Conservation (phyloP, 371 early-diverging fungal species). For the Entomophthora muscae region DNA sequence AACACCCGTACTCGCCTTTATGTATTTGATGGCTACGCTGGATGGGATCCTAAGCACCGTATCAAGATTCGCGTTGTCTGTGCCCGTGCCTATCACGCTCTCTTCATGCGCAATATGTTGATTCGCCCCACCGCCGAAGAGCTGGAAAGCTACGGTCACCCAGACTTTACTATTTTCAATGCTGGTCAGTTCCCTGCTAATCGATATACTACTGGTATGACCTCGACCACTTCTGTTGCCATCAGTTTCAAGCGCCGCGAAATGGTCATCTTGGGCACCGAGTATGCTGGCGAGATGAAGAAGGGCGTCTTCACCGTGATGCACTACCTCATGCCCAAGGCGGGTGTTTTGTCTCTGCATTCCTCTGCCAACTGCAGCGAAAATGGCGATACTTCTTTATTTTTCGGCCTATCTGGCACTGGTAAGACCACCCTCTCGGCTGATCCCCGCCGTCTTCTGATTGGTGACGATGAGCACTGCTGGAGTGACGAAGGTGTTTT, state of each 20-base stretch:
- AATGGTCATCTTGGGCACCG: slow-evolving; percentile 88
- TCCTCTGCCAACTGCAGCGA: slow-evolving; percentile 90
- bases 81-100: slow-evolving; percentile 86
- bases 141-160: slow-evolving; percentile 72
- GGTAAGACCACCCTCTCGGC: slow-evolving; percentile 96
- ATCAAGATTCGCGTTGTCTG: slow-evolving; percentile 90
- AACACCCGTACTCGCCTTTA: slow-evolving; percentile 85
- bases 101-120: slow-evolving; percentile 96
- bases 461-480: slow-evolving; percentile 98
- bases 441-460: slow-evolving; percentile 79
- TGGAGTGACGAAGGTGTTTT: slow-evolving; percentile 92
- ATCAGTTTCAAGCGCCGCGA: slow-evolving; percentile 67
- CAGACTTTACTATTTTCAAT: slow-evolving; percentile 93
- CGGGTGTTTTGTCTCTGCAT: slow-evolving; percentile 89
- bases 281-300: slow-evolving; percentile 98
- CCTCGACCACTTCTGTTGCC: slow-evolving; percentile 78
- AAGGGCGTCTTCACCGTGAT: slow-evolving; percentile 95
- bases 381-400: slow-evolving; percentile 81
- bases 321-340: slow-evolving; percentile 96
- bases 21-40: slow-evolving; percentile 87
- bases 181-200: slow-evolving; percentile 94
- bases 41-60: slow-evolving; percentile 92
- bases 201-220: slow-evolving; percentile 91
- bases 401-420: slow-evolving; percentile 95
- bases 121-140: slow-evolving; percentile 87